These are phyloP conservation scores for Collybiopsis confluens DNA, from an alignment of 768 basidiomycete species.

Conservation along the genomic window DNA sequence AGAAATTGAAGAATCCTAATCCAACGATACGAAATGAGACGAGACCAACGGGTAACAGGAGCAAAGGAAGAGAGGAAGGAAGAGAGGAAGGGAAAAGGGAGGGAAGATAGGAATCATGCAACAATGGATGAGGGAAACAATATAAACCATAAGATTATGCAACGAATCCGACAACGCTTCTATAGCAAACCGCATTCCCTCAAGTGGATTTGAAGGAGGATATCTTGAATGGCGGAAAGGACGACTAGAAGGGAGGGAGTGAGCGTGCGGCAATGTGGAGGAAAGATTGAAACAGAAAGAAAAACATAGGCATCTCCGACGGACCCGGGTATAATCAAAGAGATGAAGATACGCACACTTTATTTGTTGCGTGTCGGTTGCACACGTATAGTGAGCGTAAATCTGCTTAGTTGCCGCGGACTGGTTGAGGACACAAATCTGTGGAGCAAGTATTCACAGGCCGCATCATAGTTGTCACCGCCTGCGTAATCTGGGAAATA, in stretches of 20 bases:
- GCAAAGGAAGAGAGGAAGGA: too few relatives aligned
- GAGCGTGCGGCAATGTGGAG: not conserved
- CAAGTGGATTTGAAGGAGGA: conserved; percentile 79
- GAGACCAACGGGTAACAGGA: too few relatives aligned
- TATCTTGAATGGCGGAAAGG: conserved; percentile 84
- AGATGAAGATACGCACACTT: conserved; percentile 57
- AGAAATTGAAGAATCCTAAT: too few relatives aligned
- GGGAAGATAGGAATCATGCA: too few relatives aligned
- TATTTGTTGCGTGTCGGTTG: conserved; percentile 90
- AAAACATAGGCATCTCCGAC: too few relatives aligned
- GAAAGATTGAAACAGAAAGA: too few relatives aligned
- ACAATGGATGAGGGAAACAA: too few relatives aligned
- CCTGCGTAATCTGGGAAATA: conserved; percentile 93
- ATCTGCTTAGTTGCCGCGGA: too few relatives aligned
- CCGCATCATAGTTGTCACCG: conserved; percentile 84
- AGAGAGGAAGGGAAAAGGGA: too few relatives aligned
- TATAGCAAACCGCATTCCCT: conserved; percentile 83
- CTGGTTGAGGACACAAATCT: conserved; percentile 35
- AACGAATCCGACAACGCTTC: not conserved
- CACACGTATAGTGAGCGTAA: conserved; percentile 50
- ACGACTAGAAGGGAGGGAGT: conserved; percentile 51
- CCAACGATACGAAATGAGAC: too few relatives aligned
- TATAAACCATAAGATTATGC: too few relatives aligned
- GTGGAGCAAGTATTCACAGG: conserved; percentile 71
- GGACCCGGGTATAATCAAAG: too few relatives aligned